A percentile compares a stretch with the other conserved stretches of the same genome.
Evolutionary conservation across 768 basidiomycete genomes (phyloP).

Genomic region (Pisolithus sp.): DNA sequence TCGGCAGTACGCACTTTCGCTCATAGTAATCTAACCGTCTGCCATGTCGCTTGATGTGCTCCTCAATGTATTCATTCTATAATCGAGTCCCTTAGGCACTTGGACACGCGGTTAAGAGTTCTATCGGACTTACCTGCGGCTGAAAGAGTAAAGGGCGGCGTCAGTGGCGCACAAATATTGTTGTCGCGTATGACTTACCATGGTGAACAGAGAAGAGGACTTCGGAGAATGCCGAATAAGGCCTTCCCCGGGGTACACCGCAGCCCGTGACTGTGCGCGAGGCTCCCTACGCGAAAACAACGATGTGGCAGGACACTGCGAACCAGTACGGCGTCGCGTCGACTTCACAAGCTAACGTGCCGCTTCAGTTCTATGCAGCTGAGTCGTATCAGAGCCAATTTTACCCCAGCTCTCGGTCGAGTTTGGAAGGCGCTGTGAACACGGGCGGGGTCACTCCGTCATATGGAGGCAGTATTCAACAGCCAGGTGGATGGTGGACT

Average conservation of each 20-base stretch:
- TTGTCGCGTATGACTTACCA: conserved; percentile 18
- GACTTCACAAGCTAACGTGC: conserved; percentile 48
- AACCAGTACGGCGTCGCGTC: conserved; percentile 48
- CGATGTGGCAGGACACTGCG: conserved; percentile 73
- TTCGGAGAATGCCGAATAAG: conserved; percentile 25
- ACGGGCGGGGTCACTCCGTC: conserved; percentile 39
- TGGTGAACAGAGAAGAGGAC: conserved; percentile 7
- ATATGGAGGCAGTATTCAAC: conserved; percentile 71
- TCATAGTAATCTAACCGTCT: conserved; percentile 94
- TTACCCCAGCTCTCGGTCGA: conserved; percentile 68
- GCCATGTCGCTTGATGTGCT: conserved; percentile 96
- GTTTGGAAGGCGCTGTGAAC: conserved; percentile 60
- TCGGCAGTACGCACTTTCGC: conserved; percentile 60
- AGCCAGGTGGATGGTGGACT: conserved; percentile 82
- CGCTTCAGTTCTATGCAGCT: conserved; percentile 77
- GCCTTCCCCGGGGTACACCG: neutral
- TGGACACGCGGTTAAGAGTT: neutral
- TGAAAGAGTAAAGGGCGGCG: conserved; percentile 19
- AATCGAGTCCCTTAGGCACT: conserved; percentile 7
- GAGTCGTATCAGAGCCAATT: conserved; percentile 49
- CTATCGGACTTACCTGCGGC: conserved; percentile 53
- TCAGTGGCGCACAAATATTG: conserved; percentile 7
- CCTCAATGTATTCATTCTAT: conserved; percentile 99
- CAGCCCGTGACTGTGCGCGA: neutral
- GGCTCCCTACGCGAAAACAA: neutral